Evolutionary conservation across 176 grass and related monocot species (phyloP), one percentile per base, ranked within the genome.

Genomic region (Tuctoria greenei): DNA sequence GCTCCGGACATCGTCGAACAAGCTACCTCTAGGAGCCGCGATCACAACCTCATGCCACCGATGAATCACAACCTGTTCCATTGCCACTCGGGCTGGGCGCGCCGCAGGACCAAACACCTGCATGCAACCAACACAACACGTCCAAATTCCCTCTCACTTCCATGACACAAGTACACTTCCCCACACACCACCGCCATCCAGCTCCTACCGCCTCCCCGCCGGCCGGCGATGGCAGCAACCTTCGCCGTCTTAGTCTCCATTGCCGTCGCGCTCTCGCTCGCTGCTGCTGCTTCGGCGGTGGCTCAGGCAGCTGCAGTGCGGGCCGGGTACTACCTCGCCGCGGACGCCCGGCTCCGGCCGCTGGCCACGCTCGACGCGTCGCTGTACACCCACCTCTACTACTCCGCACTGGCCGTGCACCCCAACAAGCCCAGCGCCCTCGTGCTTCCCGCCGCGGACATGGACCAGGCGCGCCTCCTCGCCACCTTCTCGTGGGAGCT

Each of bases 371-470:
- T 98, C 55, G 88, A 92, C 38, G 38, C 84, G 16, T 90, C 79
- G 71, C 79, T 98, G 39, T 94, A 94, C 86, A 98, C 91, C 26
- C 91, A 98, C 14, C 78, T 98, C 67, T 93, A 88, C 79, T 98
- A 90, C 79, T 87, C 34, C 25, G 83, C 78, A 0, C 28, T 93
- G 21, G 10, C 81, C 49, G 77, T 82, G 28, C 73, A 91, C 59
- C 80, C 68, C 21, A 28, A 14, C 54, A 70, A 41, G 15, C 76
- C n/a, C n/a, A n/a, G 15, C 58, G 37, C 36, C 35, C 63, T 64
- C 36, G 36, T 9, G 21, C 64, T 87, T 3, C 84, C 84, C 21
- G n/a, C n/a, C n/a, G n/a, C 39, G 15, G 67, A 83, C 20, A 36
- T 27, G 4, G 80, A 65, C 62, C 54, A 79, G 58, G 61, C 38